Conservation (phyloP, 352 stramenopile species). For the Peronospora farinosa region DNA sequence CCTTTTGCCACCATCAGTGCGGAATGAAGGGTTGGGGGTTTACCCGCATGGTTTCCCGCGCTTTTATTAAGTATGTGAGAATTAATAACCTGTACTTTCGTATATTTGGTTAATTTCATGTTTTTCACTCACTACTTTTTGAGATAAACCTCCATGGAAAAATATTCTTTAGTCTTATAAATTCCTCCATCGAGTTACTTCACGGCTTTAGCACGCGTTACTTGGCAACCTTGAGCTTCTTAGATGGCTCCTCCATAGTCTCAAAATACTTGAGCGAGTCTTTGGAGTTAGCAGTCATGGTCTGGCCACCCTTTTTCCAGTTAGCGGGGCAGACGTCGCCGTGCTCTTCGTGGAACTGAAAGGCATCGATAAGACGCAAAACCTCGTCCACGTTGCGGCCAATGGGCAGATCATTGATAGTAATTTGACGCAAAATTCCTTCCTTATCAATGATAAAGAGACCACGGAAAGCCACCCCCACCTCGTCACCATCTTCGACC, state of each 20-base stretch:
- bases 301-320: slow-evolving; percentile 87
- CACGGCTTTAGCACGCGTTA: too few relatives aligned
- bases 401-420: slow-evolving; percentile 85
- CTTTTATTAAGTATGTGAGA: neutral
- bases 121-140: too few relatives aligned
- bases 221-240: slow-evolving; percentile 27
- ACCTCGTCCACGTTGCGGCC: slow-evolving; percentile 88
- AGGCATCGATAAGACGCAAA: slow-evolving; percentile 86
- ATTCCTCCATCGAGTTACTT: neutral
- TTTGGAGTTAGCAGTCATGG: slow-evolving; percentile 79
- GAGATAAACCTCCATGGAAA: neutral
- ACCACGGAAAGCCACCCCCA: slow-evolving; percentile 76
- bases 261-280: slow-evolving; percentile 80
- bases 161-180: neutral
- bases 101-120: neutral
- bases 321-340: slow-evolving; percentile 87
- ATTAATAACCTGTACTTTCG: neutral
- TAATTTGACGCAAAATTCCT: slow-evolving; percentile 77
- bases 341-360: slow-evolving; percentile 89
- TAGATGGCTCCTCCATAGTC: slow-evolving; percentile 24
- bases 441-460: slow-evolving; percentile 90
- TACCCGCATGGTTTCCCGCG: neutral
- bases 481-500: slow-evolving; percentile 52
- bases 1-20: slow-evolving; percentile 11
- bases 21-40: slow-evolving; percentile 11